Percentiles rank a stretch among this genome's conserved stretches.
Conservation (phyloP, 352 stramenopile species). For the Globisporangium spiculum region DNA sequence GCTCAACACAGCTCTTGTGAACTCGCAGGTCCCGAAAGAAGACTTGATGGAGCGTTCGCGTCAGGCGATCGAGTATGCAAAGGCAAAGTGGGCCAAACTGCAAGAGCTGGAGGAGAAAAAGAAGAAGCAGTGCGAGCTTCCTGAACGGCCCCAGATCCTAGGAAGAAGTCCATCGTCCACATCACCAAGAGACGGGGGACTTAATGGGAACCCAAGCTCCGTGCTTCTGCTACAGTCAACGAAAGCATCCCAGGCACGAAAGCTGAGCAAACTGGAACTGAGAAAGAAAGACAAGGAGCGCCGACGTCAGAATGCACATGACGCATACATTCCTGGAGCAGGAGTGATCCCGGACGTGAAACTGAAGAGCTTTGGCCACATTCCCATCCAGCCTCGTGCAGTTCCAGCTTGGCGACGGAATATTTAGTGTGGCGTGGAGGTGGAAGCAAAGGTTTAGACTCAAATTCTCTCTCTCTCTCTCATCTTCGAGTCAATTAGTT, state of each 20-base stretch:
- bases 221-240: constrained; percentile 40
- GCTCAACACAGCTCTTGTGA: background rate
- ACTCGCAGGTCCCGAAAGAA: constrained; percentile 34
- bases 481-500: background rate
- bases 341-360: constrained; percentile 50
- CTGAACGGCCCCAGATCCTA: constrained; percentile 30
- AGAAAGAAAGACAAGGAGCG: constrained; percentile 32
- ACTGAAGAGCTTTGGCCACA: constrained; percentile 67
- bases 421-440: constrained; percentile 20
- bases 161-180: background rate
- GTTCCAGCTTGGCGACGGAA: constrained; percentile 60
- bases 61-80: constrained; percentile 54
- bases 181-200: constrained; percentile 3
- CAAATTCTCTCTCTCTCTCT: background rate
- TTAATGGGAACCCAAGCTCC: constrained; percentile 3
- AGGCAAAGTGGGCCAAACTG: constrained; percentile 44
- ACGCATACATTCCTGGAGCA: constrained; percentile 46
- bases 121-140: constrained; percentile 35
- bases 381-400: constrained; percentile 58
- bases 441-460: background rate
- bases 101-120: constrained; percentile 38
- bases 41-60: constrained; percentile 49
- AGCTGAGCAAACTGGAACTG: constrained; percentile 47
- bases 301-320: constrained; percentile 46
- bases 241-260: constrained; percentile 47